Evolutionary conservation across 768 basidiomycete genomes (phyloP).

Genomic region (Baorangia bicolor): DNA sequence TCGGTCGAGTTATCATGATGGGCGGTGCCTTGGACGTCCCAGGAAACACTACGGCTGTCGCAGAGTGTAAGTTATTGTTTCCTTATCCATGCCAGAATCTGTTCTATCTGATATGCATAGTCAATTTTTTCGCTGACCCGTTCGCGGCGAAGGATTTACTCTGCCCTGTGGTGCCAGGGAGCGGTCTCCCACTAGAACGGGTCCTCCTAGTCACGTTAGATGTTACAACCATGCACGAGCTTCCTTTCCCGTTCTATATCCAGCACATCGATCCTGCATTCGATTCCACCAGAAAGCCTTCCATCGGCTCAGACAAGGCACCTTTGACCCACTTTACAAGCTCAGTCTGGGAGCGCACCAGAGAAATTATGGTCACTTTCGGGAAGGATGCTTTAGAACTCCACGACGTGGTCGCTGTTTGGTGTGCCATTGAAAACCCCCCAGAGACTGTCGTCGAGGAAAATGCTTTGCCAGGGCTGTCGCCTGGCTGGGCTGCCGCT

Average conservation of each 20-base stretch:
- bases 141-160: slow-evolving; percentile 75
- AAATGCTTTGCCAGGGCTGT: slow-evolving; percentile 29
- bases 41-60: slow-evolving; percentile 77
- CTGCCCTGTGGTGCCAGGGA: slow-evolving; percentile 36
- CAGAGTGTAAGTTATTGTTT: slow-evolving; percentile 65
- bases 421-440: slow-evolving; percentile 79
- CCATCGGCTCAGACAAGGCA: slow-evolving; percentile 45
- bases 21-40: slow-evolving; percentile 93
- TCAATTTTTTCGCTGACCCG: slow-evolving; percentile 88
- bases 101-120: slow-evolving; percentile 36
- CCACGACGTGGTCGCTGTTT: slow-evolving; percentile 87
- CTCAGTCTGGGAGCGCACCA: slow-evolving; percentile 70
- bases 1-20: slow-evolving; percentile 84
- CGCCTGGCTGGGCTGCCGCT: slow-evolving; percentile 54
- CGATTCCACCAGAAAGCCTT: slow-evolving; percentile 47
- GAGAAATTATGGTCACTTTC: slow-evolving; percentile 74
- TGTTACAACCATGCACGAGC: slow-evolving; percentile 75
- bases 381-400: slow-evolving; percentile 87
- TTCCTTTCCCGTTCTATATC: slow-evolving; percentile 68
- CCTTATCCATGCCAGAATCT: too few species aligned
- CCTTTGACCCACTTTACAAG: slow-evolving; percentile 77
- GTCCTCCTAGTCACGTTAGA: slow-evolving; percentile 77
- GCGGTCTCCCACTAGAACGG: slow-evolving; percentile 60
- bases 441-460: slow-evolving; percentile 37
- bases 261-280: slow-evolving; percentile 62